A percentile compares a stretch with the other conserved stretches of the same genome.
Conservation (phyloP, 257 asterid species). For the Jaltomata sinuosa region DNA sequence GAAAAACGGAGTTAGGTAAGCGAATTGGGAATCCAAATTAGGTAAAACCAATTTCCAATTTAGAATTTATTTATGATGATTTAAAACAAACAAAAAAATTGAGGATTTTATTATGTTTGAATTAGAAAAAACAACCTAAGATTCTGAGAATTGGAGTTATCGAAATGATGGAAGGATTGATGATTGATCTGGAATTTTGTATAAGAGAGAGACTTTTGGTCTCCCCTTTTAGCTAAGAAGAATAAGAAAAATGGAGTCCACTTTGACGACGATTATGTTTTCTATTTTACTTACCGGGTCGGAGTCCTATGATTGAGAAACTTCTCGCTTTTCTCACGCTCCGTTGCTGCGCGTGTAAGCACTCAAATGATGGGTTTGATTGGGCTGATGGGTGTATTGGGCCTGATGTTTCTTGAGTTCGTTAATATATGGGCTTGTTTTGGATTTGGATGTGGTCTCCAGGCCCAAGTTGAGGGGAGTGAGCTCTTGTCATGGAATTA, state of each 20-base stretch:
- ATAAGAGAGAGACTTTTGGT: neutral
- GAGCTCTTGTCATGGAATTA: no score
- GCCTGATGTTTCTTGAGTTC: neutral
- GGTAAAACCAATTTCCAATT: neutral
- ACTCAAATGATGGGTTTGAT: neutral
- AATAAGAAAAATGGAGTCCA: neutral
- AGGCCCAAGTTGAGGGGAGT: neutral
- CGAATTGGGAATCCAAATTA: neutral
- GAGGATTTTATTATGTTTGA: neutral
- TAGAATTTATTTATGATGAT: neutral
- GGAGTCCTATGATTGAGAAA: neutral
- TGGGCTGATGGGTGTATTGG: neutral
- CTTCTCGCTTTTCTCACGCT: neutral
- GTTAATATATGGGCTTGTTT: neutral
- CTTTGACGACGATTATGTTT: slow-evolving; percentile 1
- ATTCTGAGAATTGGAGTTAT: neutral
- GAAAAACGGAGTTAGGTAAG: neutral
- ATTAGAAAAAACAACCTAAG: neutral
- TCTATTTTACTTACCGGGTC: neutral
- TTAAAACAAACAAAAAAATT: neutral
- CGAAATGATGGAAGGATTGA: neutral
- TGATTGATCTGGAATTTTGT: neutral
- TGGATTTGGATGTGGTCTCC: neutral
- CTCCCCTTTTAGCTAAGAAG: neutral
- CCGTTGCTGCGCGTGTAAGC: neutral